Evolutionary conservation across 2,329 filamentous ascomycete species (phyloP), one percentile per base, ranked within the genome.

Genomic region (Ophiocordyceps camponoti-floridani): DNA sequence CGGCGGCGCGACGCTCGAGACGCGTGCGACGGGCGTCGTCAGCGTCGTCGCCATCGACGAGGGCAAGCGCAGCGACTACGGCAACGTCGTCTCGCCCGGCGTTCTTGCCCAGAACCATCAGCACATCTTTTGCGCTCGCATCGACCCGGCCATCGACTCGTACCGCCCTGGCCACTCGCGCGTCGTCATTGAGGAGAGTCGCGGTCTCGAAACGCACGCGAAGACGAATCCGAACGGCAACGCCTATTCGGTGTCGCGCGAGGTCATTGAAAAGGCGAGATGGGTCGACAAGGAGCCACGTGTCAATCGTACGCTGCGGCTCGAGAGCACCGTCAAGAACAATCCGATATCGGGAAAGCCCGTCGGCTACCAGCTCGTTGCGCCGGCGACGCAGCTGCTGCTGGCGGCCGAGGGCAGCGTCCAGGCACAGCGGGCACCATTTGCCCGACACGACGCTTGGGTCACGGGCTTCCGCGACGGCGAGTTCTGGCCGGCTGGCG

Each of bases 91-190:
- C 4, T 66, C 66, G 5, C 69, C 71, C 0, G 77, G 77, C 0
- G 70, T 73, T 0, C 58, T 81, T 4, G 78, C 77, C 0, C 73
- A 75, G 43, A 77, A 80, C 55, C 77, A 82, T 52, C 78, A 82
- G 54, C 77, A 82, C 58, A 66, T 82, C 44, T 82, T 82, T 55
- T 71, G 66, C 23, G 56, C 75, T 37, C 69, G 77, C 4, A 70
- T 82, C 35, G 77, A 82, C 51, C 75, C 77, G 0, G 70, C 73
- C 23, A 63, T 81, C 42, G 75, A 80, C 52, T 76, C 76, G 2
- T 62, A 70, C 14, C 35, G 35, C 9, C 47, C 57, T 60, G 1
- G 81, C 81, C 54, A 73, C 73, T 0, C 58, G 78, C 1, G 55
- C 64, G 0, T 56, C 63, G 7, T 37, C 35, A 37, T 37, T 14